phyloP scores from a whole-genome alignment of 495 filamentous ascomycete species.

The Pyrenula massariospora region DNA sequence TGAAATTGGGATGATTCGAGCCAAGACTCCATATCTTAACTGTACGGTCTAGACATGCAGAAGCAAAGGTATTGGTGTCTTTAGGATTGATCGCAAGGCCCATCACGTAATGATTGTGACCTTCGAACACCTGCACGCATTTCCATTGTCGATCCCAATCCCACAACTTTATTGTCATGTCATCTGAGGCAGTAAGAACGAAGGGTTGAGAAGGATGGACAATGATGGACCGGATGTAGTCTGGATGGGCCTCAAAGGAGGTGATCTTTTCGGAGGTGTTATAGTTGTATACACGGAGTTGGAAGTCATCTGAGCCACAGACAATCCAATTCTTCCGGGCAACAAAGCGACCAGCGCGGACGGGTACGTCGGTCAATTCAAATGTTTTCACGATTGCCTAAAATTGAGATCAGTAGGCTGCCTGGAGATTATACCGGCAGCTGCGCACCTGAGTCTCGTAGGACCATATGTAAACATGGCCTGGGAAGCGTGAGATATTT shows the following conservation, averaged over 20 bases:
- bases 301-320: constrained; percentile 96
- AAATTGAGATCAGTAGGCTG: neutral
- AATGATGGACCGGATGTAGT: constrained; percentile 95
- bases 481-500: constrained; percentile 35
- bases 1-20: constrained; percentile 81
- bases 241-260: constrained; percentile 94
- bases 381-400: constrained; percentile 95
- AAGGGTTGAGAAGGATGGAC: constrained; percentile 97
- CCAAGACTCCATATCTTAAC: constrained; percentile 99
- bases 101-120: constrained; percentile 98
- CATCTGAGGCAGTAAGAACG: constrained; percentile 92
- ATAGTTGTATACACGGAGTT: constrained; percentile 93
- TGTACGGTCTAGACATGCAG: constrained; percentile 88
- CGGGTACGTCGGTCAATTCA: constrained; percentile 97
- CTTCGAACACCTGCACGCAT: constrained; percentile 94
- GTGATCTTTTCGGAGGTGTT: constrained; percentile 99
- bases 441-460: constrained; percentile 75
- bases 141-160: constrained; percentile 98
- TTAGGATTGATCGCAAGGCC: constrained; percentile 99
- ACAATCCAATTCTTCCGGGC: constrained; percentile 99
- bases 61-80: constrained; percentile 96
- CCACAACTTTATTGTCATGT: constrained; percentile 99
- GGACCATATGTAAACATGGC: constrained; percentile 99
- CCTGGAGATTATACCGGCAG: constrained; percentile 9
- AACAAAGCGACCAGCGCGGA: constrained; percentile 92